phyloP scores from a whole-genome alignment of 371 early-diverging fungal genomes.

The Mortierella sp. region DNA sequence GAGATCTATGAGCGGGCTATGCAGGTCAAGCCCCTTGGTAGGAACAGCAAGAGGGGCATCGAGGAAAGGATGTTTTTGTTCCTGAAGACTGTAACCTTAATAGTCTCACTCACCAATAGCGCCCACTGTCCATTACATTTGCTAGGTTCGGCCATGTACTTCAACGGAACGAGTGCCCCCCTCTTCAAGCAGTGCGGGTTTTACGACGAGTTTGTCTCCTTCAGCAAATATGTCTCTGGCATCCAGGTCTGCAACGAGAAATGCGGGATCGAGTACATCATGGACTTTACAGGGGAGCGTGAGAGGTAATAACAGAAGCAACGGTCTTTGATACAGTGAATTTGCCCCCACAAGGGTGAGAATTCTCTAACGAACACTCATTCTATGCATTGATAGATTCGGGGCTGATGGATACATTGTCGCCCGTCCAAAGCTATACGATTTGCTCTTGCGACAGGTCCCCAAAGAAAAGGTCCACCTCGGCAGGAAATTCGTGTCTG shows the following conservation, averaged over 20 bases:
- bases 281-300: background rate
- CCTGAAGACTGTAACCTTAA: too few species aligned
- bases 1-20: slow-evolving; percentile 6
- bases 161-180: background rate
- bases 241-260: background rate
- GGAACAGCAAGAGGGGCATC: too few species aligned
- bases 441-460: slow-evolving; percentile 15
- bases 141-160: background rate
- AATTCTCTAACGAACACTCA: too few species aligned
- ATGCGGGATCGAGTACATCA: background rate
- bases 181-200: background rate
- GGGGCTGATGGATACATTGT: slow-evolving; percentile 12
- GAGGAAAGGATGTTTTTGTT: background rate
- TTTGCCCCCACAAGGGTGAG: too few species aligned
- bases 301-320: too few species aligned
- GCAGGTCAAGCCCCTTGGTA: slow-evolving; percentile 9
- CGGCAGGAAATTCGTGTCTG: slow-evolving; percentile 13
- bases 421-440: slow-evolving; percentile 8
- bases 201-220: background rate
- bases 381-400: too few species aligned
- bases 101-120: background rate
- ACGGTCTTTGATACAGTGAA: too few species aligned
- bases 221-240: background rate
- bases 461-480: slow-evolving; percentile 16
- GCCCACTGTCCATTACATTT: background rate